Evolutionary conservation across 2,329 filamentous ascomycete genomes (phyloP).

Genomic region (Colletotrichum chlorophyti): DNA sequence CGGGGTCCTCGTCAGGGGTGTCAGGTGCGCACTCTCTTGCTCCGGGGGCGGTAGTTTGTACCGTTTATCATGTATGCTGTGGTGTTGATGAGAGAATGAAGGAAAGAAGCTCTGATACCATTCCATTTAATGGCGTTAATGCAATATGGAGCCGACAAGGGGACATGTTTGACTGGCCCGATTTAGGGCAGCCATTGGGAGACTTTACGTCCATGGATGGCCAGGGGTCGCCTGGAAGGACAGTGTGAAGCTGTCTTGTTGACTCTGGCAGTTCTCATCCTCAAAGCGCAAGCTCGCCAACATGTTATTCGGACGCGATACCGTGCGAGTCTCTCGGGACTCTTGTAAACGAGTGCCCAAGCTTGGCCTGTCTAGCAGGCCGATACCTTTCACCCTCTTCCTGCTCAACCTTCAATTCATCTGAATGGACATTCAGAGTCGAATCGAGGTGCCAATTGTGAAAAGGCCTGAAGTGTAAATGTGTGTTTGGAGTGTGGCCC

Average conservation of each 20-base stretch:
- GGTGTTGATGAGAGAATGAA: constrained; percentile 2
- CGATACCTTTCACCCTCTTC: background rate
- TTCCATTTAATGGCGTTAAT: background rate
- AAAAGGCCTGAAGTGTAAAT: too few species aligned
- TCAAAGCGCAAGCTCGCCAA: too few species aligned
- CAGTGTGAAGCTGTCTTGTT: background rate
- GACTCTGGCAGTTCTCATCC: too few species aligned
- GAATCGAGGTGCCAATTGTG: too few species aligned
- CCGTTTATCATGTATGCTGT: too few species aligned
- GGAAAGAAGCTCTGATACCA: background rate
- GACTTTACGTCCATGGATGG: constrained; percentile 3
- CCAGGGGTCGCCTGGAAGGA: background rate
- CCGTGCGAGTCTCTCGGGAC: constrained; percentile 8
- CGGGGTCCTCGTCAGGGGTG: constrained; percentile 18
- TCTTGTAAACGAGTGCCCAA: constrained; percentile 3
- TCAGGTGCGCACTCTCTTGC: constrained; percentile 23
- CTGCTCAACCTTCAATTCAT: background rate
- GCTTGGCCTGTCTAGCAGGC: constrained; percentile 1
- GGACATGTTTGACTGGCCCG: too few species aligned
- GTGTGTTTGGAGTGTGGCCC: too few species aligned
- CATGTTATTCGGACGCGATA: too few species aligned
- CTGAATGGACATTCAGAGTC: background rate
- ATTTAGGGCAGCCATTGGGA: constrained; percentile 19
- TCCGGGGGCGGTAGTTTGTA: constrained; percentile 4
- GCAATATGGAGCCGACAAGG: background rate